phyloP scores from a whole-genome alignment of 495 filamentous ascomycete species.

The Annulohypoxylon stygium region DNA sequence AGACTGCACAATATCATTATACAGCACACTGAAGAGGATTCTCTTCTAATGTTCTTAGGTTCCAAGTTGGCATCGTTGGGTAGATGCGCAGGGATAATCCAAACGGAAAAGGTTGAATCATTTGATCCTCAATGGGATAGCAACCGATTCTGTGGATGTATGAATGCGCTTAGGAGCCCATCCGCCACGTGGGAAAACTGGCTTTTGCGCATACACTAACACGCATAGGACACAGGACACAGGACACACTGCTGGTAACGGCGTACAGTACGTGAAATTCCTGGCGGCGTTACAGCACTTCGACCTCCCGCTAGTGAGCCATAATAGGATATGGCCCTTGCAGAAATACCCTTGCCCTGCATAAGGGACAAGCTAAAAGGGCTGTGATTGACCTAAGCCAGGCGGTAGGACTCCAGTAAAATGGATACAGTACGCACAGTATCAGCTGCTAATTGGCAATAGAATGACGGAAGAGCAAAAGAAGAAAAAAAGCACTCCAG shows the following conservation, averaged over 20 bases:
- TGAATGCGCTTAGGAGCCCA: slow-evolving; percentile 21
- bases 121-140: slow-evolving; percentile 1
- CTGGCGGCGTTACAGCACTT: slow-evolving; percentile 25
- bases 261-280: slow-evolving; percentile 34
- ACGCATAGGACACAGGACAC: background rate
- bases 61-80: background rate
- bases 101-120: slow-evolving; percentile 1
- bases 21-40: background rate
- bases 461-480: slow-evolving; percentile 36
- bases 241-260: background rate
- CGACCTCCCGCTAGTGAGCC: slow-evolving; percentile 24
- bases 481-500: slow-evolving; percentile 23
- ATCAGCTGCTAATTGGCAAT: slow-evolving; percentile 40
- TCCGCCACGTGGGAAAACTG: slow-evolving; percentile 32
- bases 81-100: slow-evolving; percentile 2
- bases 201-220: background rate
- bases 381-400: slow-evolving; percentile 37
- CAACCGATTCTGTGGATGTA: background rate
- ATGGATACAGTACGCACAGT: slow-evolving; percentile 46
- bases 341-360: slow-evolving; percentile 43
- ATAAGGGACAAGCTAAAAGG: slow-evolving; percentile 35
- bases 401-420: slow-evolving; percentile 33
- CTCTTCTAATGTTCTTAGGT: background rate
- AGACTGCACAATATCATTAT: slow-evolving; percentile 1
- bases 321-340: slow-evolving; percentile 41